Percentiles rank a stretch among this genome's conserved stretches.
Conservation (phyloP, 257 asterid genomes). For the Rauvolfia tetraphylla region DNA sequence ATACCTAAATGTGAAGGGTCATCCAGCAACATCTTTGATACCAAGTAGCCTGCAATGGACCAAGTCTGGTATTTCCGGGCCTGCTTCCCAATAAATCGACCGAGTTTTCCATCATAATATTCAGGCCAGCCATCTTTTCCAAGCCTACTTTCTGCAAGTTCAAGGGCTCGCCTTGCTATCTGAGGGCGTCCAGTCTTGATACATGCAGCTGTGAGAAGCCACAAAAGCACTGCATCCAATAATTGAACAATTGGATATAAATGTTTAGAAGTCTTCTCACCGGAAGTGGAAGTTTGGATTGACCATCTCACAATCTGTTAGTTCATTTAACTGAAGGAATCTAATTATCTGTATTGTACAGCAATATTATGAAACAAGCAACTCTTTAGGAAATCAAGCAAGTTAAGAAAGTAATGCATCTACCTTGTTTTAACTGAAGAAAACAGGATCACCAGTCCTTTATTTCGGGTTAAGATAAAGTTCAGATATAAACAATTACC, state of each 20-base stretch:
- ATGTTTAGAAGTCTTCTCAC: not conserved
- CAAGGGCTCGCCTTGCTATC: constrained; percentile 61
- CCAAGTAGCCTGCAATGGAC: constrained; percentile 66
- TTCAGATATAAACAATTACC: constrained; percentile 27
- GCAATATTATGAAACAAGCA: not conserved
- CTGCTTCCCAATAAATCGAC: constrained; percentile 57
- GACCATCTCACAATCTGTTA: not conserved
- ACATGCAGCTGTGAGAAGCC: constrained; percentile 68
- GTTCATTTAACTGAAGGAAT: not conserved
- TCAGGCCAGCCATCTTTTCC: constrained; percentile 73
- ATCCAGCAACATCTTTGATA: constrained; percentile 63
- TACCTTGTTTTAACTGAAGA: not conserved
- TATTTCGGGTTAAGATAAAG: not conserved
- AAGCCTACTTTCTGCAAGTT: constrained; percentile 48
- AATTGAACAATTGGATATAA: constrained; percentile 4
- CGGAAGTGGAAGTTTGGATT: not conserved
- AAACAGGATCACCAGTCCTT: not conserved
- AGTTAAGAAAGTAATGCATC: not conserved
- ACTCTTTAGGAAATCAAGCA: not conserved
- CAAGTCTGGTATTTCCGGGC: constrained; percentile 61
- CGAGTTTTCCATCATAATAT: constrained; percentile 59
- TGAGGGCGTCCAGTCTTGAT: constrained; percentile 64
- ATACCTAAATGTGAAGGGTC: constrained; percentile 70
- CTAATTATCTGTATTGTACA: not conserved
- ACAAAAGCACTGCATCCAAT: constrained; percentile 51